phyloP scores from a whole-genome alignment of 116 monocot species.

The Papilionanthe hybrid region DNA sequence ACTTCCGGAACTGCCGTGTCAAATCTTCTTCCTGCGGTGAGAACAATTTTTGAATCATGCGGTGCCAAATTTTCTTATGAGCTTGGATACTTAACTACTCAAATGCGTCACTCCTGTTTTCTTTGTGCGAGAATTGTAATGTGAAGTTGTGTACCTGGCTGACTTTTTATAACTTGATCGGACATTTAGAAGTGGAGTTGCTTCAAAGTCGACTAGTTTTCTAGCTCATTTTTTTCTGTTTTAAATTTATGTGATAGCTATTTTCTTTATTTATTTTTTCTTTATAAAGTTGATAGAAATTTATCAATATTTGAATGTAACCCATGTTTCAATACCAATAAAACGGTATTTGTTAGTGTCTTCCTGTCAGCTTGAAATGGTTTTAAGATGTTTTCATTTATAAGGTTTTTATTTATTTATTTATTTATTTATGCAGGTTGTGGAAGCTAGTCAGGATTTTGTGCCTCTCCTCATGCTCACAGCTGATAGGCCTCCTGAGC shows the following conservation, averaged over 20 bases:
- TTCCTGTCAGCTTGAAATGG: not conserved
- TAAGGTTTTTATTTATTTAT: conserved; percentile 5
- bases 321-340: not conserved
- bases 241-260: not conserved
- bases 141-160: not conserved
- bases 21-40: conserved; percentile 87
- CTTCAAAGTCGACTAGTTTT: not conserved
- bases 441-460: conserved; percentile 84
- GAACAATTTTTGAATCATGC: conserved; percentile 13
- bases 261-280: no score
- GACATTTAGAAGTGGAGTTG: not conserved
- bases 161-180: not conserved
- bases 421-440: conserved; percentile 70
- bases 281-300: not conserved
- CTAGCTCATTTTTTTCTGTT: not conserved
- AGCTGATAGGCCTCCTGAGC: conserved; percentile 91
- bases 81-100: not conserved
- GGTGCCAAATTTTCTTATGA: not conserved
- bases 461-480: conserved; percentile 76
- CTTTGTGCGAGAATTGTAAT: not conserved
- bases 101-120: not conserved
- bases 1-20: conserved; percentile 93
- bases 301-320: not conserved
- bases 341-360: not conserved
- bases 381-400: not conserved